Percentiles rank a stretch among this genome's conserved stretches.
Evolutionary conservation across 768 basidiomycete species (phyloP).

Genomic region (Leccinum broughii): DNA sequence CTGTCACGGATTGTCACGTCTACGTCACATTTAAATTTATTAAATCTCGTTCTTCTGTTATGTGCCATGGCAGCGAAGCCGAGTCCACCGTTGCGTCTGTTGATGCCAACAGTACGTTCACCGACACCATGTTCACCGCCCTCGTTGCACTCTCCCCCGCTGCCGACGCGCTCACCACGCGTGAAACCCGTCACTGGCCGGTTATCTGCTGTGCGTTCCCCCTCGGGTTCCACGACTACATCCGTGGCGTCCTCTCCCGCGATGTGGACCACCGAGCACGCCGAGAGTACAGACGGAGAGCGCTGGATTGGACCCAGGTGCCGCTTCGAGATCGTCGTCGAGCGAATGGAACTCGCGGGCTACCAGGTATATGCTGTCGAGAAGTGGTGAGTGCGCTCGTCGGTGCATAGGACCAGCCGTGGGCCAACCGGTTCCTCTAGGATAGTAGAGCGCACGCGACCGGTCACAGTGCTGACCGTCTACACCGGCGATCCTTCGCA

Average conservation of each 20-base stretch:
- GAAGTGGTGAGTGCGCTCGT: slow-evolving; percentile 59
- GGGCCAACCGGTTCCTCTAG: slow-evolving; percentile 32
- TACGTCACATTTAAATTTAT: slow-evolving; percentile 9
- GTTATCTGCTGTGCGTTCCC: slow-evolving; percentile 33
- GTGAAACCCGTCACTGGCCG: slow-evolving; percentile 25
- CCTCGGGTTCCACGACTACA: slow-evolving; percentile 32
- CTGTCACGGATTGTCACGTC: slow-evolving; percentile 13
- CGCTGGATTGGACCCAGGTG: slow-evolving; percentile 48
- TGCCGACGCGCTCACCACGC: slow-evolving; percentile 25
- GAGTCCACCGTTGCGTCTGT: slow-evolving; percentile 20
- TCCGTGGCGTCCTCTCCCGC: slow-evolving; percentile 10
- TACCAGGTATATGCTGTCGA: slow-evolving; percentile 88
- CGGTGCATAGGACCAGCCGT: not conserved
- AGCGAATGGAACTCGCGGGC: slow-evolving; percentile 48
- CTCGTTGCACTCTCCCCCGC: slow-evolving; percentile 13
- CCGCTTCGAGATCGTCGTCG: slow-evolving; percentile 50
- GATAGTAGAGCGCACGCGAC: slow-evolving; percentile 67
- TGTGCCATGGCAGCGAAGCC: slow-evolving; percentile 19
- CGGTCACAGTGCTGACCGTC: slow-evolving; percentile 64
- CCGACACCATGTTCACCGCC: slow-evolving; percentile 10
- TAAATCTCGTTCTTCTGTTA: not conserved
- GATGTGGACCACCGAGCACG: slow-evolving; percentile 13
- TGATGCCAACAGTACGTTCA: slow-evolving; percentile 37
- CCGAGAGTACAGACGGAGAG: slow-evolving; percentile 25
- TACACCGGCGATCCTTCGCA: slow-evolving; percentile 76